phyloP scores from a whole-genome alignment of 2,329 filamentous ascomycete genomes.

The Dactylonectria estremocensis region DNA sequence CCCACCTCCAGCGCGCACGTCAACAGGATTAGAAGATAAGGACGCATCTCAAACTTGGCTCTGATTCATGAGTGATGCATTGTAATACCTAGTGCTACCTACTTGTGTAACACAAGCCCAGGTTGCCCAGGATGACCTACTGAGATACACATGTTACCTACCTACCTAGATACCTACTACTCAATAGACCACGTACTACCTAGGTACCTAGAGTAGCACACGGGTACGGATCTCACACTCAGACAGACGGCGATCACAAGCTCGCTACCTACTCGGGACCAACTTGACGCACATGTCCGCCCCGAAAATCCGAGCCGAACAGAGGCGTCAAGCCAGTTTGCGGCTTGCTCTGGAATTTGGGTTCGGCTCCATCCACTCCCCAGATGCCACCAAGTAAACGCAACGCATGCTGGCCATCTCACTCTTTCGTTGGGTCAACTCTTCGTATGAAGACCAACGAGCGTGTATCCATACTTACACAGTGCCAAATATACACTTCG shows the following conservation, averaged over 20 bases:
- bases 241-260: background rate
- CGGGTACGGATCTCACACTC: background rate
- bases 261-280: background rate
- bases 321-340: background rate
- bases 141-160: no score
- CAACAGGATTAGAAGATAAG: constrained; percentile 5
- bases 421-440: background rate
- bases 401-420: background rate
- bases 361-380: background rate
- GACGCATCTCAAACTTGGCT: background rate
- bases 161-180: no score
- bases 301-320: background rate
- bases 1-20: background rate
- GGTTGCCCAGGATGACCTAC: no score
- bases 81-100: no score
- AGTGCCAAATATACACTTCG: background rate
- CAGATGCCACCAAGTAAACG: background rate
- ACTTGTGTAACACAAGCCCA: no score
- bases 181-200: no score
- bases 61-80: background rate
- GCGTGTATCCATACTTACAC: background rate
- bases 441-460: background rate
- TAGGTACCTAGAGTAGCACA: no score
- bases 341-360: background rate
- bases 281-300: background rate